Base-by-base conservation (phyloP, 305 asterid genomes). In the Fraxinus platypoda region DNA sequence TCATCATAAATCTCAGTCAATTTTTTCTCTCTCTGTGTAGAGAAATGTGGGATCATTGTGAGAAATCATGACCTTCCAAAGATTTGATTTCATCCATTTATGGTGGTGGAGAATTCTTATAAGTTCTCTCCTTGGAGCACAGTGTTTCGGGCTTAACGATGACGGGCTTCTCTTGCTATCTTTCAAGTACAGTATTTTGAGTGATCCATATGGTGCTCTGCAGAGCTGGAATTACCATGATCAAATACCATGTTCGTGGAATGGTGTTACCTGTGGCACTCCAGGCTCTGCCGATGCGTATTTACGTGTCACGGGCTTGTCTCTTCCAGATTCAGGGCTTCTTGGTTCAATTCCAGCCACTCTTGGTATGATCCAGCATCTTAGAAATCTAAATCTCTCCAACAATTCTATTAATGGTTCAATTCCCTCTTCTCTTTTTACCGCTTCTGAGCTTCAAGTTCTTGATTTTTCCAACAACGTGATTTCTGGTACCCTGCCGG, bases 401-500 rank as follows among this genome's bases (percentile, higher is more conserved):
- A 89, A 88, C 80, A 95, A 95, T 77, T 92, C 95, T 8, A 87
- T 95, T 62, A 93, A 92, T 64, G 97, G 98, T 8, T 89, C 98
- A 0, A 84, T 95, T 35, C 98, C 98, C 8, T 23, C 84, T 3
- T 79, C 92, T 30, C 84, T 95, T 7, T 95, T 91, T 80, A 78
- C 38, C 52, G 93, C 97, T 64, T 66, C 93, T 2, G 75, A 89
- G 83, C 97, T 95, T 23, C 87, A 87, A 37, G 3, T 72, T 17
- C 92, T 95, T 35, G 98, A 95, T 88, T 84, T 93, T 15, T 93
- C 98, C 0, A 88, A 87, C 79, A 95, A 95, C 66, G 79, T 90
- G 82, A 88, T 95, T 76, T 88, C 94, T 81, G 98, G 98, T 17
- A 89, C 75, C 43, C 76, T 95, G 66, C 87, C 97, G 41, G 93